These are phyloP conservation scores for Agroathelia rolfsii DNA, from an alignment of 1,284 basidiomycete genomes.

Conservation along the genomic window DNA sequence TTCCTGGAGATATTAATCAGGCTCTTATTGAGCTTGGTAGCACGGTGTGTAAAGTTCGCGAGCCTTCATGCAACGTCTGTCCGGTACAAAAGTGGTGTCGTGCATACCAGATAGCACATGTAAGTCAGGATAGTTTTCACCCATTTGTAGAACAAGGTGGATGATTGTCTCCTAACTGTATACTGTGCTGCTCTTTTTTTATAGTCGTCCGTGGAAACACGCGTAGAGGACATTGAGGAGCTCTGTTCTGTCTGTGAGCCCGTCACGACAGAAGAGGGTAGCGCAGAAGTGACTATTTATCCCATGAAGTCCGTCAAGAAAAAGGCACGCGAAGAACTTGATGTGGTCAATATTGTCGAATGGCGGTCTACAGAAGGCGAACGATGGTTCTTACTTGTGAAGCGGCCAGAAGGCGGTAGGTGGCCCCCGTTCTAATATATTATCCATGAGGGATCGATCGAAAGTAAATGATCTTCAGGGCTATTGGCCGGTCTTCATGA, in stretches of 20 bases:
- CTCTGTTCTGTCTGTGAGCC: slow-evolving; percentile 66
- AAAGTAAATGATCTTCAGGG: slow-evolving; percentile 36
- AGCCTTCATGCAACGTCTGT: slow-evolving; percentile 67
- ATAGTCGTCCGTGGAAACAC: slow-evolving; percentile 11
- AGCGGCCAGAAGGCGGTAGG: slow-evolving; percentile 76
- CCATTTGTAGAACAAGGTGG: neutral
- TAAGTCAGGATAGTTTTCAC: slow-evolving; percentile 8
- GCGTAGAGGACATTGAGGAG: slow-evolving; percentile 59
- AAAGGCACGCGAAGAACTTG: slow-evolving; percentile 76
- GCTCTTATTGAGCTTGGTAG: slow-evolving; percentile 83
- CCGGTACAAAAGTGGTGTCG: slow-evolving; percentile 61
- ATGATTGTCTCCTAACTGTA: neutral
- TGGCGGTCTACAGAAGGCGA: slow-evolving; percentile 41
- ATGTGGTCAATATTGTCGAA: slow-evolving; percentile 79
- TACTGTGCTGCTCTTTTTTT: too few relatives aligned
- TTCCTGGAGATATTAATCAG: slow-evolving; percentile 80
- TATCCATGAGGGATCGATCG: slow-evolving; percentile 4
- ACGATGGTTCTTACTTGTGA: slow-evolving; percentile 66
- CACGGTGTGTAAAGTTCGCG: slow-evolving; percentile 80
- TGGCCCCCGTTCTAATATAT: slow-evolving; percentile 5
- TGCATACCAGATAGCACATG: slow-evolving; percentile 35
- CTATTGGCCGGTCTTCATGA: slow-evolving; percentile 83
- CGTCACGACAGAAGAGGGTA: slow-evolving; percentile 24
- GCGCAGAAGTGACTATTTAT: slow-evolving; percentile 58
- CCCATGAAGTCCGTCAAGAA: slow-evolving; percentile 86